phyloP scores from a whole-genome alignment of 441 rosid species.

The Viola pubescens region DNA sequence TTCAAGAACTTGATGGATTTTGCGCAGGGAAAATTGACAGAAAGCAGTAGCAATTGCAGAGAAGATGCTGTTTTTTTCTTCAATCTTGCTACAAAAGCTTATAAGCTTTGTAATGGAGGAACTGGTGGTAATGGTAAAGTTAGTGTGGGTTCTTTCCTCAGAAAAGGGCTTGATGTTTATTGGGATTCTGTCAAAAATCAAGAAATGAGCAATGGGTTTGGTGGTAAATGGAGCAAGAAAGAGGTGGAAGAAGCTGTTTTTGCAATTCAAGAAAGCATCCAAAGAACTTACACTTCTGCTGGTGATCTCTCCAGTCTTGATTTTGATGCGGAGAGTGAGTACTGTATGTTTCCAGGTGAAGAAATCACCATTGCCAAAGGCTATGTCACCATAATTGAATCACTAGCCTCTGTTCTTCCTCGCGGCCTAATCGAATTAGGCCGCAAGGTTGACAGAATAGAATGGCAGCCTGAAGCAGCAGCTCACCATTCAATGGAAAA shows the following conservation, averaged over 20 bases:
- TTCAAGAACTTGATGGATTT: constrained; percentile 74
- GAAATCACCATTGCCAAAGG: constrained; percentile 97
- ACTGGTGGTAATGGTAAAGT: constrained; percentile 28
- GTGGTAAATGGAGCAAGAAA: constrained; percentile 44
- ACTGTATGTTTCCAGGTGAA: constrained; percentile 83
- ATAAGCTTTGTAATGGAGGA: constrained; percentile 18
- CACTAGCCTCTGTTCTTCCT: constrained; percentile 76
- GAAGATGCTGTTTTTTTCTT: constrained; percentile 20
- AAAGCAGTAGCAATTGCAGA: constrained; percentile 12
- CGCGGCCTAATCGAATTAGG: constrained; percentile 58
- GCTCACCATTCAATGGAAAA: constrained; percentile 22
- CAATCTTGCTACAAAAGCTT: constrained; percentile 39
- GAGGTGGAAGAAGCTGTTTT: constrained; percentile 70
- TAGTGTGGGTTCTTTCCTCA: constrained; percentile 72
- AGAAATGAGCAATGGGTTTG: constrained; percentile 25
- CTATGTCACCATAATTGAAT: constrained; percentile 55
- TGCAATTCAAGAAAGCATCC: constrained; percentile 60
- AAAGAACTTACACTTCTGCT: constrained; percentile 87
- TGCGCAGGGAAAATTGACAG: constrained; percentile 50
- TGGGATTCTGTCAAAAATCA: constrained; percentile 33
- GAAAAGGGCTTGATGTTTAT: constrained; percentile 53
- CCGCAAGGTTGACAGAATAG: constrained; percentile 57
- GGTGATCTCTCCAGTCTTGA: constrained; percentile 69
- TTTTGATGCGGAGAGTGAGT: constrained; percentile 82
- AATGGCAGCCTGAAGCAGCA: constrained; percentile 46